phyloP scores from a whole-genome alignment of 2,329 filamentous ascomycete genomes.

The Helotiales sp. region DNA sequence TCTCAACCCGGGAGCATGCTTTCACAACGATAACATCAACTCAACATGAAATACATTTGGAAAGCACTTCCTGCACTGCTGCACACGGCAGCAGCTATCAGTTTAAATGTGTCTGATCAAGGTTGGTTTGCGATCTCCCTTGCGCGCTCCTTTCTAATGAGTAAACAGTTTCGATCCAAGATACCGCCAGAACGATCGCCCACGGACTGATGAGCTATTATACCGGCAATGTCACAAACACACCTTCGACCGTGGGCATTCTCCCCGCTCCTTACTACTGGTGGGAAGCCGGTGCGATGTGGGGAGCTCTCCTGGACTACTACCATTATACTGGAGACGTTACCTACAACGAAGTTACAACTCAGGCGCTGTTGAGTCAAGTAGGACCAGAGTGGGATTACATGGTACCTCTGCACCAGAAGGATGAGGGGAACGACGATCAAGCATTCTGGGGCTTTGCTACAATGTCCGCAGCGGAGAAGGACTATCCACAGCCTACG shows the following conservation, averaged over 20 bases:
- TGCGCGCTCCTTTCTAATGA: neutral
- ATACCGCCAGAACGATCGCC: conserved; percentile 60
- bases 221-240: conserved; percentile 58
- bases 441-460: conserved; percentile 73
- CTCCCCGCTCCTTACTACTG: conserved; percentile 66
- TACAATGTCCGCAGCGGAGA: conserved; percentile 67
- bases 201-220: conserved; percentile 64
- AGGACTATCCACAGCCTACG: conserved; percentile 64
- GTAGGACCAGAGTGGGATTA: conserved; percentile 59
- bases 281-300: conserved; percentile 58
- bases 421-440: conserved; percentile 73
- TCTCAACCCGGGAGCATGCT: neutral
- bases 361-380: conserved; percentile 60
- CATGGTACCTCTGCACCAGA: conserved; percentile 55
- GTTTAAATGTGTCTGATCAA: conserved; percentile 20
- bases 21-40: conserved; percentile 9
- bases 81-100: conserved; percentile 13
- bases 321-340: conserved; percentile 65
- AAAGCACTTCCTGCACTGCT: conserved; percentile 12
- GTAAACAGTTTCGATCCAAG: conserved; percentile 57
- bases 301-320: conserved; percentile 70
- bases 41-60: conserved; percentile 11
- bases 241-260: conserved; percentile 56
- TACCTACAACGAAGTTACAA: conserved; percentile 59
- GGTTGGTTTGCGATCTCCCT: conserved; percentile 6